A percentile compares a stretch with the other conserved stretches of the same genome.
Conservation (phyloP, 768 basidiomycete genomes). For the Trametes cingulata region DNA sequence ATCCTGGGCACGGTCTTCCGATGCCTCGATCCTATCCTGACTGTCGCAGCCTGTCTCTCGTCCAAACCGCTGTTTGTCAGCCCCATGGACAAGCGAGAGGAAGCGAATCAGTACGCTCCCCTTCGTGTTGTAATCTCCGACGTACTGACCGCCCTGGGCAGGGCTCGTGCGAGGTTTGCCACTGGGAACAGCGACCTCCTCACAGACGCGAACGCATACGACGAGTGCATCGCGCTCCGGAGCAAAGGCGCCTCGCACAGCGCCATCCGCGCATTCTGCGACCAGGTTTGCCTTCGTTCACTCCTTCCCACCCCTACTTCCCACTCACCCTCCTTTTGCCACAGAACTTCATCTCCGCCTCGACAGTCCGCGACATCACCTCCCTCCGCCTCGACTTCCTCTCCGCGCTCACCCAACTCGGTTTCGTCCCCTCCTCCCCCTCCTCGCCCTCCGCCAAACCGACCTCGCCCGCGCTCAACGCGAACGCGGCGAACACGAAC, state of each 20-base stretch:
- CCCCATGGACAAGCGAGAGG: constrained; percentile 83
- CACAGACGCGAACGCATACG: constrained; percentile 78
- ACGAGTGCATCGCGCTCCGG: constrained; percentile 56
- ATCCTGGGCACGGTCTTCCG: constrained; percentile 81
- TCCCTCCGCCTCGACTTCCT: constrained; percentile 79
- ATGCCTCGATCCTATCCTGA: constrained; percentile 79
- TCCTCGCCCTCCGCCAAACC: constrained; percentile 46
- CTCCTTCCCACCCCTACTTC: not conserved
- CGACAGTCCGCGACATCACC: constrained; percentile 75
- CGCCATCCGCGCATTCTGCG: constrained; percentile 62
- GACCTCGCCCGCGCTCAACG: constrained; percentile 54
- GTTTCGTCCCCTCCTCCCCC: constrained; percentile 70
- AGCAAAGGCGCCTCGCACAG: constrained; percentile 49
- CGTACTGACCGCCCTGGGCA: constrained; percentile 29
- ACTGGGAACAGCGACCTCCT: constrained; percentile 80
- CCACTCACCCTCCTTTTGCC: not conserved
- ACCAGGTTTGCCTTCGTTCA: constrained; percentile 48
- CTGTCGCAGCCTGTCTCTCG: constrained; percentile 80
- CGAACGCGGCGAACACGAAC: constrained; percentile 64
- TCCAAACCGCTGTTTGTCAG: constrained; percentile 85
- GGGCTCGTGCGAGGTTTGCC: constrained; percentile 71
- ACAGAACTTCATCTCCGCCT: constrained; percentile 81
- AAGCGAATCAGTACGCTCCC: constrained; percentile 60
- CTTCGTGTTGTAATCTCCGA: not conserved
- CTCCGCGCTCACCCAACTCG: constrained; percentile 65